Evolutionary conservation across 1,284 basidiomycete species (phyloP), one percentile per base, ranked within the genome.

Genomic region (Puccinia triticina): DNA sequence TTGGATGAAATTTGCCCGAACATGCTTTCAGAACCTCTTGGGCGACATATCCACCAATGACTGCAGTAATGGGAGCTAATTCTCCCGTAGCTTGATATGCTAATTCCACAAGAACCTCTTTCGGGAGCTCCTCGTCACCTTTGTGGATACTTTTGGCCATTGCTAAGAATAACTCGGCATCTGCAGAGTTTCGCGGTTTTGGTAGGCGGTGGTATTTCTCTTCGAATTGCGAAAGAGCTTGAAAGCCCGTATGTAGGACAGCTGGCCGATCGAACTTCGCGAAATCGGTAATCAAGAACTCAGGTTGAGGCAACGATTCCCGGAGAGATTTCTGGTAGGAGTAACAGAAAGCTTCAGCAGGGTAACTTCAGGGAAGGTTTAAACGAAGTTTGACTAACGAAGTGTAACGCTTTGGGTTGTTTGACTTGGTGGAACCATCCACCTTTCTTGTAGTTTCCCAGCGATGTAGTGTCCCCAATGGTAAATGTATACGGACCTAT

Each of bases 341-440:
- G 26, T 16, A 53, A 23, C 21, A 32, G n/a, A 40, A 48, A 59
- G 14, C 23, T 21, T 50, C 29, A n/a, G 29, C 18, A 29, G 12
- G 43, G 57, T 10, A 32, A 43, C 18, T 29, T 55, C n/a, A 71
- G 7, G 10, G 8, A 26, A 66, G 40, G 26, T 29, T 43, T 43
- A 26, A 23, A 61, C 8, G 61, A 32, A 37, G 3, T 40, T 66
- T 37, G 34, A 82, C 79, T 75, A 16, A 82, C 79, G 86, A 97
- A 98, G 87, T 94, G 91, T 80, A 99, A 89, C 83, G 94, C 90
- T 89, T 97, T 98, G 32, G 97, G 97, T 95, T 97, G 96, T 89
- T 99, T 99, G 86, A 99, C 95, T 88, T 99, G 97, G 23, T 94
- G 96, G 87, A 99, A 99, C 85, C 96, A 93, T 74, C 97, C 97